Percentiles rank a stretch among this genome's conserved stretches.
phyloP scores from a whole-genome alignment of 2,329 filamentous ascomycete genomes.

The Neonectria ditissima region DNA sequence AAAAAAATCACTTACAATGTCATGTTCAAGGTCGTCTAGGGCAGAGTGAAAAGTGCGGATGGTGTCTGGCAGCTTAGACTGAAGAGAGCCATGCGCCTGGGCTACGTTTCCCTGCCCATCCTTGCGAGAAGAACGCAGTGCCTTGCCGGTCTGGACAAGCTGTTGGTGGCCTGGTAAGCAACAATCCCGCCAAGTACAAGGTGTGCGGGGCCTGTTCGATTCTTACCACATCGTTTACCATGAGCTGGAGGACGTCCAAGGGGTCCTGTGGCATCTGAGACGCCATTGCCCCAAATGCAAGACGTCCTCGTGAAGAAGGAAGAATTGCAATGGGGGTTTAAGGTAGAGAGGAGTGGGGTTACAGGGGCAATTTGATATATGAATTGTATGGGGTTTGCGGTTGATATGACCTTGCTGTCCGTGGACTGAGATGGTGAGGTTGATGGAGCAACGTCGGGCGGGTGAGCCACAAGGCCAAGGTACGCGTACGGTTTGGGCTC shows the following conservation, averaged over 20 bases:
- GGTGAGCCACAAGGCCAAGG: slow-evolving; percentile 20
- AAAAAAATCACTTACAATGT: slow-evolving; percentile 61
- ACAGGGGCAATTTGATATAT: neutral
- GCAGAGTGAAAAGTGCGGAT: slow-evolving; percentile 63
- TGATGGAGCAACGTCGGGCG: slow-evolving; percentile 28
- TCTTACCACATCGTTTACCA: slow-evolving; percentile 68
- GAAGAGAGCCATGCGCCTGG: slow-evolving; percentile 49
- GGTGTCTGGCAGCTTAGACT: slow-evolving; percentile 60
- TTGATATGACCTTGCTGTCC: slow-evolving; percentile 8
- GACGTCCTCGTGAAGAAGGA: neutral
- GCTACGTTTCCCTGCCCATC: slow-evolving; percentile 56
- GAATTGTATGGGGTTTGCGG: slow-evolving; percentile 1
- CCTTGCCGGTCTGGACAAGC: slow-evolving; percentile 71
- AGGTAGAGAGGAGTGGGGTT: neutral
- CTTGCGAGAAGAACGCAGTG: slow-evolving; percentile 61
- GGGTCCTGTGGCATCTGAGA: slow-evolving; percentile 52
- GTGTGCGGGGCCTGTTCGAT: slow-evolving; percentile 22
- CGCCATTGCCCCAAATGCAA: slow-evolving; percentile 45
- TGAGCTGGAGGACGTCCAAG: slow-evolving; percentile 62
- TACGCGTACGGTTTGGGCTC: slow-evolving; percentile 9
- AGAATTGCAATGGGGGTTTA: neutral
- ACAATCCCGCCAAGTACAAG: slow-evolving; percentile 8
- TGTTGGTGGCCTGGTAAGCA: slow-evolving; percentile 43
- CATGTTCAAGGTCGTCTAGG: slow-evolving; percentile 67
- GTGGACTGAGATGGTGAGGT: slow-evolving; percentile 1